A percentile compares a stretch with the other conserved stretches of the same genome.
phyloP scores from a whole-genome alignment of 148 eudicot species.

The Selenicereus undatus region DNA sequence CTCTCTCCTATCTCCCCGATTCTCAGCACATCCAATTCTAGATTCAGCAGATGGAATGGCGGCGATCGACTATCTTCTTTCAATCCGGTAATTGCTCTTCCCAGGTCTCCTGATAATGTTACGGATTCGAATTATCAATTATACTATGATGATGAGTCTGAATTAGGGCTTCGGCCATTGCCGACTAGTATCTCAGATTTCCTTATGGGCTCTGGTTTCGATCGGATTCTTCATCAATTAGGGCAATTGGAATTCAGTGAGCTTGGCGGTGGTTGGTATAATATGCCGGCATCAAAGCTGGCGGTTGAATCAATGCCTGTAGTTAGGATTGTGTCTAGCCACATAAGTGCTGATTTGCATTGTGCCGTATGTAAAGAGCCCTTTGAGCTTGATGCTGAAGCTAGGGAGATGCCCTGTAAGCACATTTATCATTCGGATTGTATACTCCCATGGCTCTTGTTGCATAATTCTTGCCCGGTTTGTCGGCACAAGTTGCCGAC shows the following conservation, averaged over 20 bases:
- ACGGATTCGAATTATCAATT: constrained; percentile 21
- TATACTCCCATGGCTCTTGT: constrained; percentile 47
- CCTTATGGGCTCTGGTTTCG: constrained; percentile 41
- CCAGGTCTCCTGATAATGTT: constrained; percentile 7
- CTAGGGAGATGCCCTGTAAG: constrained; percentile 49
- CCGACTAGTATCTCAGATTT: constrained; percentile 37
- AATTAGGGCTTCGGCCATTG: constrained; percentile 36
- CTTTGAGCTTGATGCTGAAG: constrained; percentile 33
- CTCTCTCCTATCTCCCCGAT: constrained; percentile 22
- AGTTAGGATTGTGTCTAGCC: constrained; percentile 23
- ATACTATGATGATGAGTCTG: constrained; percentile 37
- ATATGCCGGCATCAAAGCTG: constrained; percentile 41
- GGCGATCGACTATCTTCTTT: constrained; percentile 18
- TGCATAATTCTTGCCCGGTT: constrained; percentile 51
- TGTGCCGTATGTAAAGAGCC: constrained; percentile 54
- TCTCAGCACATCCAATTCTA: constrained; percentile 4
- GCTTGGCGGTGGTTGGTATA: constrained; percentile 15
- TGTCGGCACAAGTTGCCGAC: constrained; percentile 44
- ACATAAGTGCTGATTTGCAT: constrained; percentile 29
- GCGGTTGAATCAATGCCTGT: constrained; percentile 44
- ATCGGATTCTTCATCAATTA: constrained; percentile 41
- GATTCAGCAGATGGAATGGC: neutral
- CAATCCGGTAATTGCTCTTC: constrained; percentile 45
- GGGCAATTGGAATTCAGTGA: constrained; percentile 23
- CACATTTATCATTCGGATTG: constrained; percentile 52